A percentile compares a stretch with the other conserved stretches of the same genome.
Evolutionary conservation across 225 moss, liverwort and hornwort genomes (phyloP).

Genomic region (Pseudoscleropodium purum): DNA sequence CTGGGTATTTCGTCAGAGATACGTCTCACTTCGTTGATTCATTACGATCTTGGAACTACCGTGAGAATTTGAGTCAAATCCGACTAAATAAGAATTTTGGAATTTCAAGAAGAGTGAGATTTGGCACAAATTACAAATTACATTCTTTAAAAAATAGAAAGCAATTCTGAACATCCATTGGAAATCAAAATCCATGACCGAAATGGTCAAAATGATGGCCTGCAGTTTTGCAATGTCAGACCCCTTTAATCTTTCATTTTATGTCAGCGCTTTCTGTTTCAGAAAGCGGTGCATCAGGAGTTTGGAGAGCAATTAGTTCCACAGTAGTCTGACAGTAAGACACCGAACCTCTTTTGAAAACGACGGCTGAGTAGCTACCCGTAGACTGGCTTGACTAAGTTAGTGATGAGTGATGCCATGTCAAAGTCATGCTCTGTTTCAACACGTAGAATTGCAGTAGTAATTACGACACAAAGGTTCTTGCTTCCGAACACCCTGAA

Average conservation of each 20-base stretch:
- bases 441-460: not conserved
- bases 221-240: not conserved
- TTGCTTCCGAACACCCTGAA: not conserved
- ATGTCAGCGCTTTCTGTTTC: not conserved
- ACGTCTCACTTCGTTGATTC: not conserved
- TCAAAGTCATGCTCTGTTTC: not conserved
- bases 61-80: not conserved
- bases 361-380: not conserved
- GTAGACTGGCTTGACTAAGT: not conserved
- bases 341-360: not conserved
- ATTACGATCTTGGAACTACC: not conserved
- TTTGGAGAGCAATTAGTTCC: not conserved
- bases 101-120: not conserved
- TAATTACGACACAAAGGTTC: not conserved
- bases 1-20: not conserved
- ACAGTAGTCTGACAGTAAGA: not conserved
- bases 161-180: not conserved
- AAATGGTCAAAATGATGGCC: not conserved
- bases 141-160: not conserved
- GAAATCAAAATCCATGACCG: not conserved
- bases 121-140: too few relatives aligned
- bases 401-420: not conserved
- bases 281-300: not conserved
- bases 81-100: too few relatives aligned
- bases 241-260: not conserved